Conservation (phyloP, 805 yeast species). For the Saccharomycopsis lassenensis region DNA sequence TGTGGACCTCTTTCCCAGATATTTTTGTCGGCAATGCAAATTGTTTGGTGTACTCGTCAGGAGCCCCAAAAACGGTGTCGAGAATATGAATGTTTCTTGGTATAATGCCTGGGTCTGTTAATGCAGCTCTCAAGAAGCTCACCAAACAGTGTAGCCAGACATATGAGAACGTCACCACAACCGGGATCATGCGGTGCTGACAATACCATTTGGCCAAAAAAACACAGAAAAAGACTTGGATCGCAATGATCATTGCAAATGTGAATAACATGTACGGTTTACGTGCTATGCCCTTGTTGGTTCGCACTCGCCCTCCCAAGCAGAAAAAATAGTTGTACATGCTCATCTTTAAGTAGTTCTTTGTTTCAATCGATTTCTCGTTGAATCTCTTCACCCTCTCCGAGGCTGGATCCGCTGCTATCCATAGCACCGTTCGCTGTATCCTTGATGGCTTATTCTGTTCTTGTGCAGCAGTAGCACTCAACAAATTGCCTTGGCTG, state of each 20-base stretch:
- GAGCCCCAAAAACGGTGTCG: slow-evolving; percentile 30
- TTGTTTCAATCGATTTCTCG: slow-evolving; percentile 10
- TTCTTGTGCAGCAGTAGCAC: no score
- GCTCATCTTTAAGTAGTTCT: slow-evolving; percentile 34
- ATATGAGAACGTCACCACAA: slow-evolving; percentile 47
- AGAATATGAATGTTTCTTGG: slow-evolving; percentile 59
- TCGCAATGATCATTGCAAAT: slow-evolving; percentile 27
- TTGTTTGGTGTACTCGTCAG: slow-evolving; percentile 46
- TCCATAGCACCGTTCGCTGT: no score
- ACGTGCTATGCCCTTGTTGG: slow-evolving; percentile 26
- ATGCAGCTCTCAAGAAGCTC: slow-evolving; percentile 42
- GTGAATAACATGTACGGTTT: slow-evolving; percentile 32
- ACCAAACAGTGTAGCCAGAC: slow-evolving; percentile 39
- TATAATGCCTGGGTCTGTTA: slow-evolving; percentile 59
- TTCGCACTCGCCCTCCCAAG: slow-evolving; percentile 55
- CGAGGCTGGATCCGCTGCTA: slow-evolving; percentile 6
- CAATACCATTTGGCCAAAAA: slow-evolving; percentile 45
- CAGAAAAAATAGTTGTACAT: slow-evolving; percentile 37
- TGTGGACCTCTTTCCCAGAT: slow-evolving; percentile 4
- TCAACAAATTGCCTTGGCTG: no score
- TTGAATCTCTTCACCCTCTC: not conserved
- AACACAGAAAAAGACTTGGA: slow-evolving; percentile 44
- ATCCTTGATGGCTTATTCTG: no score
- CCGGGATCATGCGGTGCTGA: slow-evolving; percentile 43
- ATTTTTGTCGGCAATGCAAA: slow-evolving; percentile 33